A percentile compares a stretch with the other conserved stretches of the same genome.
phyloP scores from a whole-genome alignment of 352 stramenopile species.

The Phytophthora ohioensis region DNA sequence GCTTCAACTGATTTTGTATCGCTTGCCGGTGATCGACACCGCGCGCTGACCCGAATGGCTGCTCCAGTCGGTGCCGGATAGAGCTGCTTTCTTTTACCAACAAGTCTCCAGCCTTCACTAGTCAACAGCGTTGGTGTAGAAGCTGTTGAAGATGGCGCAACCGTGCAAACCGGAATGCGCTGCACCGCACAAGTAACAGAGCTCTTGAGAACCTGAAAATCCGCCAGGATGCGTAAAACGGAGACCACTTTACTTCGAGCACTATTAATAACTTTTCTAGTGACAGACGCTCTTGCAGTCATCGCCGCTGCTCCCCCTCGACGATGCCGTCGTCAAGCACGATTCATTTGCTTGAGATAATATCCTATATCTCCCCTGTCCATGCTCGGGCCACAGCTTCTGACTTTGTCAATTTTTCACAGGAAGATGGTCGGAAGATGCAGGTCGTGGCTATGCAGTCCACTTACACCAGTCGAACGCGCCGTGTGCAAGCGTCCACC shows the following conservation, averaged over 20 bases:
- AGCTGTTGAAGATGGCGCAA: constrained; percentile 23
- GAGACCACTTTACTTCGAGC: background rate
- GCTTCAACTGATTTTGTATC: constrained; percentile 15
- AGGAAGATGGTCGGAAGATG: background rate
- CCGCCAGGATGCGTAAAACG: background rate
- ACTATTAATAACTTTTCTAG: background rate
- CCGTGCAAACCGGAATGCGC: constrained; percentile 16
- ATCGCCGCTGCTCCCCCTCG: background rate
- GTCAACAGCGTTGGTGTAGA: background rate
- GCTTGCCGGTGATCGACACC: constrained; percentile 1
- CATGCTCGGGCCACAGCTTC: background rate
- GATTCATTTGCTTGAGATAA: constrained; percentile 7
- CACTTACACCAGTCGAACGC: constrained; percentile 21
- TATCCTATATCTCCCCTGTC: constrained; percentile 2
- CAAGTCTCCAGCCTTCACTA: background rate
- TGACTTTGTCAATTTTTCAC: background rate
- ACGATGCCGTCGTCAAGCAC: background rate
- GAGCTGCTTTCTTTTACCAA: background rate
- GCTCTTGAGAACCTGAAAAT: constrained; percentile 1
- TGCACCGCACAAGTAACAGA: background rate
- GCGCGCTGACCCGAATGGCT: too few species aligned
- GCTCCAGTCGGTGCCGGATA: background rate
- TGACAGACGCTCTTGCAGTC: constrained; percentile 16
- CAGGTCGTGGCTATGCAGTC: constrained; percentile 14
- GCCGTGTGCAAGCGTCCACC: background rate